These are phyloP conservation scores for Candida broadrunensis DNA, from an alignment of 805 yeast genomes.

Conservation along the genomic window DNA sequence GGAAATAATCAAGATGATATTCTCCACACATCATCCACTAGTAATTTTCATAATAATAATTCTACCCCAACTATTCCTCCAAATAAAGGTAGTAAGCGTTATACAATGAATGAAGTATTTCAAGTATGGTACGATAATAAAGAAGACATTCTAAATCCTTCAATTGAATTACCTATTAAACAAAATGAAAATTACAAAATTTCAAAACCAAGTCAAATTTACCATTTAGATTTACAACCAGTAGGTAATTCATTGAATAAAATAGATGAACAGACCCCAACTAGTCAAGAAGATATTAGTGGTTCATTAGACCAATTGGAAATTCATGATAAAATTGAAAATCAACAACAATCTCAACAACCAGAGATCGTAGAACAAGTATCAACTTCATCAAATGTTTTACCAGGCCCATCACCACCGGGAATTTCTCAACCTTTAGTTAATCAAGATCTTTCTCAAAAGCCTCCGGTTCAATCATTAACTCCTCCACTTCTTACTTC, in stretches of 20 bases:
- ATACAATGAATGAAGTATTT: conserved; percentile 52
- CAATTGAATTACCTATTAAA: conserved; percentile 9
- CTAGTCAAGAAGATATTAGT: neutral
- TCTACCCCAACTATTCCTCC: conserved; percentile 22
- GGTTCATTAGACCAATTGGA: neutral
- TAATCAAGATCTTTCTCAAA: conserved; percentile 1
- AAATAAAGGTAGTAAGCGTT: conserved; percentile 41
- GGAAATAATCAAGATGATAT: neutral
- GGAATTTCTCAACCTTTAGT: conserved; percentile 19
- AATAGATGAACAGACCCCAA: neutral
- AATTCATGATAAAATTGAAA: neutral
- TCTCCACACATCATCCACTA: neutral
- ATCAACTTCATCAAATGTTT: neutral
- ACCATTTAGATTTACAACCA: conserved; percentile 32
- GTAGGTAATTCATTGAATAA: neutral
- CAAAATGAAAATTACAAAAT: conserved; percentile 27
- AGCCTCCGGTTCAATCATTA: conserved; percentile 1
- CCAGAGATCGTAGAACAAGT: neutral
- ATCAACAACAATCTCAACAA: neutral
- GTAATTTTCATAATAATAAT: neutral
- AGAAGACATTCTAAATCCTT: conserved; percentile 17
- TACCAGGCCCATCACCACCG: neutral
- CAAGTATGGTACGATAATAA: conserved; percentile 45
- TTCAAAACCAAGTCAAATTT: conserved; percentile 28
- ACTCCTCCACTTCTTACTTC: conserved; percentile 26